Conservation (phyloP, 257 asterid species). For the Solanum gracilifrons region DNA sequence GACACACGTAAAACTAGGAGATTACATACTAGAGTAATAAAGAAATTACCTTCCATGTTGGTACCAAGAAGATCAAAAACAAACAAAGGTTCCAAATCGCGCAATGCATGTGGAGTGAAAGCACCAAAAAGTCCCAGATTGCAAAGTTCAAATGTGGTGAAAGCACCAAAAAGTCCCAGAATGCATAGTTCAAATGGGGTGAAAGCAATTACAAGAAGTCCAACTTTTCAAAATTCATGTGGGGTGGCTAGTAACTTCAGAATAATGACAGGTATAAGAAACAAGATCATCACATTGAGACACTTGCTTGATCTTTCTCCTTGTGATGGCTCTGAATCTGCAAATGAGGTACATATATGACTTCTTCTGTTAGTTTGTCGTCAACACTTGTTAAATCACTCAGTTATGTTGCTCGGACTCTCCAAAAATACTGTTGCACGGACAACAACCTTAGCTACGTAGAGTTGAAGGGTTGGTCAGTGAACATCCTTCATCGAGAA, state of each 20-base stretch:
- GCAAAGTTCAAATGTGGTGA: not conserved
- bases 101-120: not conserved
- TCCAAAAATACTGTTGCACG: not conserved
- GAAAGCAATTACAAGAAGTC: not conserved
- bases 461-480: not conserved
- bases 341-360: constrained; percentile 37
- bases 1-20: constrained; percentile 10
- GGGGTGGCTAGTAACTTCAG: constrained; percentile 39
- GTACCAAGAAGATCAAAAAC: constrained; percentile 13
- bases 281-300: constrained; percentile 54
- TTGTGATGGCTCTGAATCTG: constrained; percentile 47
- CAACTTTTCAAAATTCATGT: constrained; percentile 6
- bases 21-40: not conserved
- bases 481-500: not conserved
- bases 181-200: not conserved
- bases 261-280: constrained; percentile 37
- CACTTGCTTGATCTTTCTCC: constrained; percentile 80
- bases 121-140: not conserved
- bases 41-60: not conserved
- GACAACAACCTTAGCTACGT: not conserved
- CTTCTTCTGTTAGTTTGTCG: not conserved
- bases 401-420: not conserved
- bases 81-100: constrained; percentile 9
- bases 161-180: not conserved
- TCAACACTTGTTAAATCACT: not conserved